Evolutionary conservation across 257 asterid species (phyloP), one percentile per base, ranked within the genome.

Genomic region (Nicotiana paniculata): DNA sequence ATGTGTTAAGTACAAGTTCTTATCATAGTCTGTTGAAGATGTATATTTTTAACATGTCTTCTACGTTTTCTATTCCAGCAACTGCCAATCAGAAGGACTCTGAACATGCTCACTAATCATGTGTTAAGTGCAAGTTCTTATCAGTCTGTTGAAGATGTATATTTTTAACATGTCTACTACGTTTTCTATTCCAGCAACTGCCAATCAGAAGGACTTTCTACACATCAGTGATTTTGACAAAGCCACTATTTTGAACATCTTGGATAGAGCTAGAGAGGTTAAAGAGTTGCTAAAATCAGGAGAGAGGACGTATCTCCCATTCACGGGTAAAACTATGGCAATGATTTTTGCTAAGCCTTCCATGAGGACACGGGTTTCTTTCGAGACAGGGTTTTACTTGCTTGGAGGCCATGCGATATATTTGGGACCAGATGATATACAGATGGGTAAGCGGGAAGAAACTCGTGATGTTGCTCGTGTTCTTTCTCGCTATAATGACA

Each of bases 311-410:
- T 93, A 90, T 89, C 97, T 91, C 70, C 99, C 98, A 3, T 92
- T 93, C 62, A 88, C 93, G 77, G 98, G 99, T 69, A 95, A 93
- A 87, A 92, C 98, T 28, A 90, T 92, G 97, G 91, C 99, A 11
- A 95, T 95, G 99, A 93, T 95, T 83, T 95, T 95, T 85, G 97
- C 99, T 39, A 95, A 95, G 89, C 97, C 99, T 26, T 95, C 99
- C 67, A 95, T 95, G 98, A 92, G 99, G 90, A 95, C 98, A 12
- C 91, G 99, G 81, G 97, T 93, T 87, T 95, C 98, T 18, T 93
- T 95, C 48, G 99, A 95, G 89, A 93, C 99, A 2, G 99, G 99
- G 43, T 95, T 95, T 87, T 17, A 84, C 88, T 90, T 95, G 93
- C 93, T 95, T 51, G 99, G 99, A 21, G 99, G 99, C 61, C 99